These are phyloP conservation scores for Penicillium manginii DNA, from an alignment of 495 filamentous ascomycete genomes.

Conservation along the genomic window DNA sequence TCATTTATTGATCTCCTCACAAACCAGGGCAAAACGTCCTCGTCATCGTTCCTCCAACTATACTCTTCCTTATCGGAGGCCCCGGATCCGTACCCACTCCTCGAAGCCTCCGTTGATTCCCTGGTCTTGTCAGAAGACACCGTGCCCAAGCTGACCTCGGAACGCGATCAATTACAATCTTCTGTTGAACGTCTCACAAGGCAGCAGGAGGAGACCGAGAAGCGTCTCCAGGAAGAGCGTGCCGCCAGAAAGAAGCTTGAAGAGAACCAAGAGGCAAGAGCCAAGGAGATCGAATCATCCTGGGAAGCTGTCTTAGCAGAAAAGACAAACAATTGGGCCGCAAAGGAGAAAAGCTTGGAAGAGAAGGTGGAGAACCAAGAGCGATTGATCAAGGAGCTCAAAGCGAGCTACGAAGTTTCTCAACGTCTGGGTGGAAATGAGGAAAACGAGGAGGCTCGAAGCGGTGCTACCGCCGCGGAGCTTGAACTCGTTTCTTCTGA, in stretches of 20 bases:
- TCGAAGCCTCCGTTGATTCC: constrained; percentile 95
- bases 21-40: constrained; percentile 89
- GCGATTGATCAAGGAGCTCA: constrained; percentile 87
- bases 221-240: constrained; percentile 72
- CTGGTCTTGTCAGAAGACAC: constrained; percentile 89
- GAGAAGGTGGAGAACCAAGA: constrained; percentile 96
- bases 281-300: constrained; percentile 85
- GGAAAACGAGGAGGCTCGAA: constrained; percentile 55
- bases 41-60: constrained; percentile 85
- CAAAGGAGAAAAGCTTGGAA: constrained; percentile 88
- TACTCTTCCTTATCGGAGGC: constrained; percentile 95
- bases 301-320: constrained; percentile 93
- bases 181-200: constrained; percentile 79
- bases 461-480: constrained; percentile 80
- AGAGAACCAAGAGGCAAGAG: constrained; percentile 70
- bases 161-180: constrained; percentile 83
- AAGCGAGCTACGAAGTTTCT: constrained; percentile 95
- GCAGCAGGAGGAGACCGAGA: constrained; percentile 88
- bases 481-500: constrained; percentile 91
- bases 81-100: constrained; percentile 92
- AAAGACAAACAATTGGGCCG: constrained; percentile 94
- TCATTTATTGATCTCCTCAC: constrained; percentile 95
- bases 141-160: constrained; percentile 79
- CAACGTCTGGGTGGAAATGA: constrained; percentile 81
- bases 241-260: constrained; percentile 73